Evolutionary conservation across 1,139 yeast species (phyloP), one percentile per base, ranked within the genome.

Genomic region (Pichia sp.): DNA sequence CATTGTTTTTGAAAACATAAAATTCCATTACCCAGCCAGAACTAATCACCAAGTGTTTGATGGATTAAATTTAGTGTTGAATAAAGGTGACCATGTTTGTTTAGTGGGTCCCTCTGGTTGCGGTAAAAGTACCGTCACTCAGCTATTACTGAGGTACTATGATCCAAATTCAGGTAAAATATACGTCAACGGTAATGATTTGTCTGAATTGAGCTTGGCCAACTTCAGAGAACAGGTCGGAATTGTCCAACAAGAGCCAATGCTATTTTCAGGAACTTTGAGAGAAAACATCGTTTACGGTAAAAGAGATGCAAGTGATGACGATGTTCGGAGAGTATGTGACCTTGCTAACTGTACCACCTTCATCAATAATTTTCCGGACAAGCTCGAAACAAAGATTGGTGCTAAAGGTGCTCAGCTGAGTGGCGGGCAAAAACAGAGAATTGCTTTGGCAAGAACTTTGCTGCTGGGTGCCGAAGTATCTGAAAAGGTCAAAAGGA

Each of bases 51-150:
- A 74, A 33, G 85, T 93, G 20, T 91, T 93, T 69, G 75, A 77
- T 31, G 77, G 80, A 30, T 66, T 92, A 50, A 77, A 82, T 54
- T 79, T 92, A 63, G 78, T 75, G 20, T 86, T 93, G 55, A 81
- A 81, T 42, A 80, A 88, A 27, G 97, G 97, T 4, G 88, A 93
- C 54, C 90, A 91, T 64, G 90, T 91, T 12, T 92, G 97, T 68
- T 81, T 93, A 59, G 98, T 92, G 9, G 99, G 98, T 0, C 97
- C 97, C 4, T 87, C 96, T 2, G 98, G 99, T n/a, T 85, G 95
- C 60, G 99, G 98, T 38, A 93, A 93, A 69, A 88, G 96, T 1
- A 91, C 97, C 0, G 85, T 93, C 24, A 82, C 95, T 1, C 88
- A 93, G 44, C 72, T 93, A 52, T 68, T 93, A 54, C 71, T 91